These are phyloP conservation scores for Oligophagozyma castellii DNA, from an alignment of 1,139 yeast genomes.

Conservation along the genomic window DNA sequence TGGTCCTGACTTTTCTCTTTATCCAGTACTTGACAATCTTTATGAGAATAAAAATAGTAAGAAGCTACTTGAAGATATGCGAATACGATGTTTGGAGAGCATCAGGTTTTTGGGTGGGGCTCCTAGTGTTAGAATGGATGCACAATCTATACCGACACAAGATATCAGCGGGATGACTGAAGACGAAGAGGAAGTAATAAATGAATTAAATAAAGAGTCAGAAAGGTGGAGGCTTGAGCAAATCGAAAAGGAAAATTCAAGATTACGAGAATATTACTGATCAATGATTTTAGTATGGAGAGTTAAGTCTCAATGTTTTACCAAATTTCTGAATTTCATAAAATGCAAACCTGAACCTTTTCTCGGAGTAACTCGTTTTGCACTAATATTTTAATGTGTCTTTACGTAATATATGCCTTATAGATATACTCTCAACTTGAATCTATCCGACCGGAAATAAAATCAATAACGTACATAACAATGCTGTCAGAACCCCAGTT, in stretches of 20 bases:
- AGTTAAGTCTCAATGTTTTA: no score
- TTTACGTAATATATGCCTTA: no score
- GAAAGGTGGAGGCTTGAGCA: slow-evolving; percentile 23
- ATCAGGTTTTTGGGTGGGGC: slow-evolving; percentile 76
- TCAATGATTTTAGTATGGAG: no score
- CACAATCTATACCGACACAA: slow-evolving; percentile 66
- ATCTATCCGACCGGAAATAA: no score
- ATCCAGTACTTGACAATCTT: slow-evolving; percentile 80
- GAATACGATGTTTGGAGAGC: slow-evolving; percentile 67
- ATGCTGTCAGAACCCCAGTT: no score
- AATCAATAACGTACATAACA: no score
- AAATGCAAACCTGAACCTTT: no score
- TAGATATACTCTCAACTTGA: no score
- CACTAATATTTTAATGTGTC: no score
- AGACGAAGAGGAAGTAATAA: slow-evolving; percentile 34
- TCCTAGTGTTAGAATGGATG: slow-evolving; percentile 88
- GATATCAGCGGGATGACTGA: slow-evolving; percentile 44
- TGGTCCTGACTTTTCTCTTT: slow-evolving; percentile 83
- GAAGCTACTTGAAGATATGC: slow-evolving; percentile 70
- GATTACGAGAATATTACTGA: slow-evolving; percentile 26
- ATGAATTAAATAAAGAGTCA: slow-evolving; percentile 31
- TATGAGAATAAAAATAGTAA: slow-evolving; percentile 80
- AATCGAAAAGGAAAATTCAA: slow-evolving; percentile 28
- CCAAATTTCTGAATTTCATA: no score
- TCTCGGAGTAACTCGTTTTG: no score